Evolutionary conservation across 1,284 basidiomycete species (phyloP).

Genomic region (Sparassis latifolia): DNA sequence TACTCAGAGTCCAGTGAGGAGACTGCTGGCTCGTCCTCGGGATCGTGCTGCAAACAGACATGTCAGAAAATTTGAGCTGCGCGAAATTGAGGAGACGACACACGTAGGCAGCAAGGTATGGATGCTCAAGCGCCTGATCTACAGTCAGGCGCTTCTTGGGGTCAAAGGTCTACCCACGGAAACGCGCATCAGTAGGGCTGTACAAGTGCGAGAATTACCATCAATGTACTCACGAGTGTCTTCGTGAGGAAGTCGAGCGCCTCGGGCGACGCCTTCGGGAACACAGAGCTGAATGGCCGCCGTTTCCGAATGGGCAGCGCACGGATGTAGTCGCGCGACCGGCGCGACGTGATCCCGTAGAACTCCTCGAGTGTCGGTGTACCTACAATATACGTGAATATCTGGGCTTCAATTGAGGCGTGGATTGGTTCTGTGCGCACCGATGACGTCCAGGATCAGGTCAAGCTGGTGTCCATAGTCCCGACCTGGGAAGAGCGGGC

Average conservation of each 20-base stretch:
- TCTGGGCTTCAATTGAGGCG: too few relatives aligned
- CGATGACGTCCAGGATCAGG: conserved; percentile 84
- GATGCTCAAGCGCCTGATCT: conserved; percentile 80
- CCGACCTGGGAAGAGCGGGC: conserved; percentile 81
- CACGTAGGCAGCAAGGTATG: conserved; percentile 58
- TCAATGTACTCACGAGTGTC: conserved; percentile 57
- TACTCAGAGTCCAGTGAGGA: conserved; percentile 73
- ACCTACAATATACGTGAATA: conserved; percentile 26
- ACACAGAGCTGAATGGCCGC: conserved; percentile 52
- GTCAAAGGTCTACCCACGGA: conserved; percentile 60
- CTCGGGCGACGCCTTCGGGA: conserved; percentile 64
- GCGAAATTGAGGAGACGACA: conserved; percentile 17
- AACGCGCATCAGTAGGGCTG: conserved; percentile 2
- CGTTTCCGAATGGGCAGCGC: conserved; percentile 68
- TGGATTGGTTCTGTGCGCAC: conserved; percentile 20
- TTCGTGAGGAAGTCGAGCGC: conserved; percentile 82
- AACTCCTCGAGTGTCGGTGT: conserved; percentile 86
- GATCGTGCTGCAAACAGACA: conserved; percentile 58
- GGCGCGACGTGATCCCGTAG: conserved; percentile 77
- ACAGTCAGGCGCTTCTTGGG: conserved; percentile 84
- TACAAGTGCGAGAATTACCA: too few relatives aligned
- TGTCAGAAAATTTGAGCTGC: background rate
- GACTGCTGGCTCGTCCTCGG: conserved; percentile 77
- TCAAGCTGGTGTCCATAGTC: conserved; percentile 87
- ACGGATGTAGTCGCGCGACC: conserved; percentile 82